Percentiles rank a stretch among this genome's conserved stretches.
phyloP scores from a whole-genome alignment of 129 eudicot genomes.

The Arctium minus region DNA sequence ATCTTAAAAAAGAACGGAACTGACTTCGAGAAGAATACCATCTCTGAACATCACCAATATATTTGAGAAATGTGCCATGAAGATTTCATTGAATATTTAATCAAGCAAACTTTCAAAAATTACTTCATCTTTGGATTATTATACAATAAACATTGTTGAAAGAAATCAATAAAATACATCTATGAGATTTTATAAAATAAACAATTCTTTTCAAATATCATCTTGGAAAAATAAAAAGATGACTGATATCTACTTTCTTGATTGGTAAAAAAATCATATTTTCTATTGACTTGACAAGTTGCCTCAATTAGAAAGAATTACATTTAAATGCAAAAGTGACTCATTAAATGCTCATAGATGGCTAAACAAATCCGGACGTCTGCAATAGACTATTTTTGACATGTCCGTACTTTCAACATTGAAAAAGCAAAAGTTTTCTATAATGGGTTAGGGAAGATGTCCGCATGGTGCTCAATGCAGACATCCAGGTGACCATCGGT shows the following conservation, averaged over 20 bases:
- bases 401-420: background rate
- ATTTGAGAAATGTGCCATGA: background rate
- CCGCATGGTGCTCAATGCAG: no score
- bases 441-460: background rate
- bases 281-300: no score
- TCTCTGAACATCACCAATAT: background rate
- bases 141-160: background rate
- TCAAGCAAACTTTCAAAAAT: background rate
- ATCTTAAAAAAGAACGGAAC: background rate
- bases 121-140: background rate
- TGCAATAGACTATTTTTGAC: background rate
- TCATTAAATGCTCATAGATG: background rate
- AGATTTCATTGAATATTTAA: background rate
- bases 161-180: no score
- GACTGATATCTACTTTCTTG: no score
- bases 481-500: background rate
- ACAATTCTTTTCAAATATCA: no score
- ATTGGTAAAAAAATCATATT: no score
- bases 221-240: no score
- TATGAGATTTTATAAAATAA: no score
- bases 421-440: background rate
- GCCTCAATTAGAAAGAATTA: background rate
- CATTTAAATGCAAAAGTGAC: background rate
- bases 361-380: background rate
- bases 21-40: background rate